Evolutionary conservation across 257 asterid species (phyloP).

Genomic region (Verbascum thapsus): DNA sequence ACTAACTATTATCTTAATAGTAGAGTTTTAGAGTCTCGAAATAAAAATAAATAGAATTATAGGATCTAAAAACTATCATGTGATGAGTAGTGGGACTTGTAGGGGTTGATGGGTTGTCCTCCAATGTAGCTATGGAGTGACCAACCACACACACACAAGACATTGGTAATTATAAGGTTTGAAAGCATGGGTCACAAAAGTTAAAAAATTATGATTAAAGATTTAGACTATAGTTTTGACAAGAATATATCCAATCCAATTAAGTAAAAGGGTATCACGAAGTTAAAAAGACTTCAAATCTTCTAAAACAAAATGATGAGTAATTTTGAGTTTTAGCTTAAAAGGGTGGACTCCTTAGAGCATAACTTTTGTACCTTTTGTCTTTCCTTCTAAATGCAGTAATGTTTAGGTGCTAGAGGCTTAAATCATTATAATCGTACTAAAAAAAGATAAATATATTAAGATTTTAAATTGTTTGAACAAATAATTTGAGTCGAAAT

Average conservation of each 20-base stretch:
- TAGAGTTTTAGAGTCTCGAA: too few relatives aligned
- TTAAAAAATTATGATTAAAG: conserved; percentile 32
- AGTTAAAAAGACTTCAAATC: conserved; percentile 27
- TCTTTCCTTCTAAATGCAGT: conserved; percentile 34
- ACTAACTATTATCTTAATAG: too few relatives aligned
- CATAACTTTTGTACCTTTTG: conserved; percentile 24
- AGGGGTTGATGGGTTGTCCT: conserved; percentile 28
- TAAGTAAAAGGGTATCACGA: conserved; percentile 20
- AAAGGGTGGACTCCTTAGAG: conserved; percentile 30
- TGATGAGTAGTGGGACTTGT: background rate
- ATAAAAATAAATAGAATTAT: background rate
- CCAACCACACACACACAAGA: conserved; percentile 32
- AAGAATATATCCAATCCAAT: conserved; percentile 22
- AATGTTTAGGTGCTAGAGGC: conserved; percentile 4
- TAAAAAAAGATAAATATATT: too few relatives aligned
- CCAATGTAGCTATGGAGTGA: conserved; percentile 19
- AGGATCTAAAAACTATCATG: background rate
- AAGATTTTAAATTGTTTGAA: too few relatives aligned
- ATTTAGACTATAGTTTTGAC: conserved; percentile 25
- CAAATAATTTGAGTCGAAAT: too few relatives aligned
- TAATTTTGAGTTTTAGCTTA: conserved; percentile 26
- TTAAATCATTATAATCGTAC: background rate
- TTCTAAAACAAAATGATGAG: conserved; percentile 34
- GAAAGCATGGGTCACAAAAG: conserved; percentile 35
- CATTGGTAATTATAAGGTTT: conserved; percentile 39